Percentiles rank a stretch among this genome's conserved stretches.
phyloP scores from a whole-genome alignment of 129 eudicot species.

The Centaurea solstitialis region DNA sequence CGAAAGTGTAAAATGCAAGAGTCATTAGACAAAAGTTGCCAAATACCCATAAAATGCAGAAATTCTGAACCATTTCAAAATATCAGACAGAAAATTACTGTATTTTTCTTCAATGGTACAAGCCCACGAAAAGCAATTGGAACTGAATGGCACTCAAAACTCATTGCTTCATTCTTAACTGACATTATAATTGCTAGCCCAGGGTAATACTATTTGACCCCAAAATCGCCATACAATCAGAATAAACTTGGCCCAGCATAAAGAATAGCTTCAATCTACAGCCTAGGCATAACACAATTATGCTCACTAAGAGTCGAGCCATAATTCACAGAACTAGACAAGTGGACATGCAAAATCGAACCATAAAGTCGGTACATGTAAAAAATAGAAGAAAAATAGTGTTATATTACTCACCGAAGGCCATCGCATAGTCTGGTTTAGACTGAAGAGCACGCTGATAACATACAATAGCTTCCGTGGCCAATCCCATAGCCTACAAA shows the following conservation, averaged over 20 bases:
- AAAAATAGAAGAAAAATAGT: background rate
- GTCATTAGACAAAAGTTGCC: background rate
- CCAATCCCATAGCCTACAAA: slow-evolving; percentile 83
- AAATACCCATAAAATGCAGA: background rate
- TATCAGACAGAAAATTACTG: too few relatives aligned
- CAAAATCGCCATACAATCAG: background rate
- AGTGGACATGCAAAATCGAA: background rate
- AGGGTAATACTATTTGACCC: background rate
- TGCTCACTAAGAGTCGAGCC: background rate
- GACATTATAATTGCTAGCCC: background rate
- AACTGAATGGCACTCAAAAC: background rate
- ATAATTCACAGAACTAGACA: background rate
- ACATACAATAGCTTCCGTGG: slow-evolving; percentile 81
- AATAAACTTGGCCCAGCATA: background rate
- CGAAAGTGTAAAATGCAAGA: background rate
- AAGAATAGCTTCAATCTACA: background rate
- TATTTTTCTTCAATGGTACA: background rate
- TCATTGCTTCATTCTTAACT: background rate
- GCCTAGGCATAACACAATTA: background rate
- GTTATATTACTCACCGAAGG: slow-evolving; percentile 60
- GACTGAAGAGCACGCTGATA: slow-evolving; percentile 89
- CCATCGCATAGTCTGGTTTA: slow-evolving; percentile 91
- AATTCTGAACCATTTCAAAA: background rate
- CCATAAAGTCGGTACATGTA: background rate
- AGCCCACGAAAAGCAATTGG: background rate